Base-by-base conservation (phyloP, 129 eudicot species). In the Ambrosia artemisiifolia region DNA sequence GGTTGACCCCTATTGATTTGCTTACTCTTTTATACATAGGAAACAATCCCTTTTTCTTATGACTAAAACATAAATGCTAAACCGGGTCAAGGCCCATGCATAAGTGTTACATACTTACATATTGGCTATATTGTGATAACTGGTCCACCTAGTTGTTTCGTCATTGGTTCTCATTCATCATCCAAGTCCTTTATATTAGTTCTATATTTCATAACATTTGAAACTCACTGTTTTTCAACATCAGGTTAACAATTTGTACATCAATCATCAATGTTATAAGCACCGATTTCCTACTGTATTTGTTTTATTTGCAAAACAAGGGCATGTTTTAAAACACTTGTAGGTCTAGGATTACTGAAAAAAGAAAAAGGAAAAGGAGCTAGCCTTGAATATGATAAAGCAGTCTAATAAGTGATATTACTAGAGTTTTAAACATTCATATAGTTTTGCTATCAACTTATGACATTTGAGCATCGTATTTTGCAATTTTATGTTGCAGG, bases 401-500 rank as follows among this genome's bases (percentile, higher is more conserved):
- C 55, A 43, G 56, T 32, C 56, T 53, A 65, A 61, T 17, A 7
- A 57, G 49, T 33, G n/a, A 44, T 24, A 32, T 14, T 38, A 17
- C 42, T 65, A 51, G 19, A 24, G 28, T 53, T n/a, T 11, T 40
- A 12, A 30, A 65, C 5, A 6, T n/a, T 40, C 6, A 16, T 51
- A 38, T 51, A 55, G 11, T 55, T 28, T 65, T 32, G 49, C 49
- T 56, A 18, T 44, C 20, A 47, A 47, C 43, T 56, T 78, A 35
- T 63, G 60, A 19, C 30, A 33, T 66, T n/a, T 53, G 17, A 73
- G 48, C 72, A 49, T 56, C 46, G n/a, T 11, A 16, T 51, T 71
- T 28, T 71, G 51, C 35, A 63, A 77, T 50, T 47, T 60, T 72
- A 43, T 85, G 65, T 30, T 79, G 56, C 80, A 93, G 98, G 92